Evolutionary conservation across 805 yeast species (phyloP), one percentile per base, ranked within the genome.

Genomic region (Starmerella stellata): DNA sequence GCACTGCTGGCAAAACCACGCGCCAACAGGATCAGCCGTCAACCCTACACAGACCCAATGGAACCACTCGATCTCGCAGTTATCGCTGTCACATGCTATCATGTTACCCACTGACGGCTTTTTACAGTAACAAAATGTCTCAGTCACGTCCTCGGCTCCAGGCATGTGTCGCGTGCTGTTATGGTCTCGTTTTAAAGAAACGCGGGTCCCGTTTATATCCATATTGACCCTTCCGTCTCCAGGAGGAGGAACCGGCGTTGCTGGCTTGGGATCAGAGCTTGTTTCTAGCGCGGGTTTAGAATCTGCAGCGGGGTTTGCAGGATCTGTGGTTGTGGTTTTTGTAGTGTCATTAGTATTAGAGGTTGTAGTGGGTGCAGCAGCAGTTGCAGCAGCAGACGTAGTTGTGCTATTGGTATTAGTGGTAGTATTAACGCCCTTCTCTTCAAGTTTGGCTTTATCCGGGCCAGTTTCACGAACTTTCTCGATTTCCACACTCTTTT

Each of bases 1-100:
- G 63, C 96, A 85, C 38, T 75, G 78, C 0, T 94, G 81, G 61
- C 98, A 87, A 56, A 74, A 85, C 98, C 98, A 87, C 35, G 78
- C 77, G 16, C 90, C 93, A 52, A 74, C 73, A 2, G 96, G 96
- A 4, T 93, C 94, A 37, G 74, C 75, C 16, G 74, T 75, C 43
- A 87, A 63, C 1, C 93, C 93, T 31, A 87, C 95, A 63, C 98
- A 90, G 40, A 75, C 77, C 66, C 85, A 87, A 58, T 90, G 98
- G 61, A 87, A 87, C 96, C 96, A 87, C 55, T 82, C 95, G 47
- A 66, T 74, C 53, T 74, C 72, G 63, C 98, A 90, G 49, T 77
- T 74, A 19, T 77, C 78, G 45, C 82, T 79, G 55, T 87, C 98
- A 60, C 98, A 87, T 0, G 90, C 95, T 47, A 87, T 81, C 98